Conservation (phyloP, 768 basidiomycete species). For the Myochromella boudieri region DNA sequence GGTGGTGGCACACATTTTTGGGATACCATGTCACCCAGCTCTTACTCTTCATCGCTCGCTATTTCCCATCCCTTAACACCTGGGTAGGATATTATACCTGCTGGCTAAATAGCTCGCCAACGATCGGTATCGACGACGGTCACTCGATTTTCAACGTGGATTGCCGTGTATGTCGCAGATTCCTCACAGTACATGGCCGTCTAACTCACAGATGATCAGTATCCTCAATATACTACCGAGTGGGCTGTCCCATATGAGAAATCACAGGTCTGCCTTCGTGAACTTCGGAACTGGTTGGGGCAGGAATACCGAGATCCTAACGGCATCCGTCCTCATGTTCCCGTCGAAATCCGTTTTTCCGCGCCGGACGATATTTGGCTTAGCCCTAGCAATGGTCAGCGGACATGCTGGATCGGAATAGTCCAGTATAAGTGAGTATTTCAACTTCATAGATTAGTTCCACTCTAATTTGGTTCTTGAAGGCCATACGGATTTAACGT, state of each 20-base stretch:
- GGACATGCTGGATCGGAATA: conserved; percentile 94
- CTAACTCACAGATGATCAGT: conserved; percentile 41
- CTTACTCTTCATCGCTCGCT: conserved; percentile 76
- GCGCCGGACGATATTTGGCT: conserved; percentile 92
- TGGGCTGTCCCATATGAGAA: conserved; percentile 84
- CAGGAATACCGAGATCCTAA: conserved; percentile 62
- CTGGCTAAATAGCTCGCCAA: conserved; percentile 61
- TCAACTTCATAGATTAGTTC: conserved; percentile 6
- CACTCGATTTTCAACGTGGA: conserved; percentile 90
- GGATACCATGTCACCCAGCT: conserved; percentile 84
- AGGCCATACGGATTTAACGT: conserved; percentile 87
- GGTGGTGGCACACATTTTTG: conserved; percentile 71
- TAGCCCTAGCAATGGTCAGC: conserved; percentile 78
- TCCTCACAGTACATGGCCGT: background rate
- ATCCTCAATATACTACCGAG: conserved; percentile 92
- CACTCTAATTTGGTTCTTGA: conserved; percentile 2
- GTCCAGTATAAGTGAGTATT: conserved; percentile 88
- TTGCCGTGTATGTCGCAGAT: conserved; percentile 64
- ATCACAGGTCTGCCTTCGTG: conserved; percentile 65
- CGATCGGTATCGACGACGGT: conserved; percentile 73
- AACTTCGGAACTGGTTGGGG: conserved; percentile 71
- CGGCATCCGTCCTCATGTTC: conserved; percentile 88
- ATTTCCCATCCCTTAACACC: conserved; percentile 59
- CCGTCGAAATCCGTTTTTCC: conserved; percentile 90
- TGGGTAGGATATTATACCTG: conserved; percentile 62